Base-by-base conservation (phyloP, 306 rosid species). In the Notholithocarpus densiflorus region DNA sequence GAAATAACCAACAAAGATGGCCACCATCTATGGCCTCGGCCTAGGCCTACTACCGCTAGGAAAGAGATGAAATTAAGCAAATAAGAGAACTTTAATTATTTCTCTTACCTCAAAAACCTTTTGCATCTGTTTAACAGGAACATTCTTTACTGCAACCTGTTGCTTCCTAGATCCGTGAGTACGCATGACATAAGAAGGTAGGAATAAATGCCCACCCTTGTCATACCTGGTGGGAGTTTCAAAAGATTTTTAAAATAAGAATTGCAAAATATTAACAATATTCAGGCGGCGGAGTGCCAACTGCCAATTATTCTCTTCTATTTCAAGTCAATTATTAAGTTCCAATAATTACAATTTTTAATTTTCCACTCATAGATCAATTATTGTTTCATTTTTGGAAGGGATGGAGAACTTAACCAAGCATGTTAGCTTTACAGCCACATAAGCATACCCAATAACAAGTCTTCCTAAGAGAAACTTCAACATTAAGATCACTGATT, bases 111-210 rank as follows among this genome's bases (percentile, higher is more conserved):
- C 93, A 60, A 80, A 91, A 75, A 93, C 97, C 75, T 88, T 87
- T 72, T 84, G 93, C 97, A 93, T 89, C 84, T 89, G 87, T 62
- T 83, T 85, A 64, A 82, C 86, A 1, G 88, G 66, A 69, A 87
- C 78, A 52, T 68, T 88, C 87, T 85, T 88, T 86, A 93, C 77
- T 74, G 92, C 87, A 80, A 85, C 90, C 79, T 80, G 92, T 65
- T 93, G 98, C 86, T 79, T 93, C 82, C 90, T 84, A 51, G 92
- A 93, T 84, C 98, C 94, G 82, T 91, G 98, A 80, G 97, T 93
- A 54, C 94, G 97, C 98, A 93, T 91, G 75, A 89, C 84, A 86
- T 89, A 93, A 27, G 97, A 91, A 74, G 98, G 98, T 78, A 93
- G 79, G 87, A 91, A 93, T 82, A 93, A 84, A 74, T 93, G 97